Evolutionary conservation across 164 flowering plant genomes (phyloP).

Genomic region (Stephania cephalantha): DNA sequence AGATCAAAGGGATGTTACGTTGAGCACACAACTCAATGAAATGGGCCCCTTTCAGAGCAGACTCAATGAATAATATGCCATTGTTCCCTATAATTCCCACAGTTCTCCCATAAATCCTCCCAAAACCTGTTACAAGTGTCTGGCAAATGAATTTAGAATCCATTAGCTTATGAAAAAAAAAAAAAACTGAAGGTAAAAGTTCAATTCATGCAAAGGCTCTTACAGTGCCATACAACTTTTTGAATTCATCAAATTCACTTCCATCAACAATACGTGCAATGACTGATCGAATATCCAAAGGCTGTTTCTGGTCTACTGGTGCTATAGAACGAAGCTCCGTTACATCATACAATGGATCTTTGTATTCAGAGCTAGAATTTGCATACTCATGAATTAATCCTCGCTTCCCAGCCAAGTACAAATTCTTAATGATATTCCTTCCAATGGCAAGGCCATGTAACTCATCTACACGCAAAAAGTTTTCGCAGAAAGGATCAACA

Average conservation of each 20-base stretch:
- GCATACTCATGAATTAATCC: conserved; percentile 20
- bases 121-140: conserved; percentile 98
- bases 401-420: conserved; percentile 77
- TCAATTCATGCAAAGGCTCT: conserved; percentile 32
- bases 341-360: conserved; percentile 83
- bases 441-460: conserved; percentile 87
- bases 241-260: conserved; percentile 98
- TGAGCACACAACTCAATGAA: conserved; percentile 91
- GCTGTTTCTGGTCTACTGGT: conserved; percentile 79
- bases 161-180: conserved; percentile 1
- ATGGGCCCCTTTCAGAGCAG: conserved; percentile 96
- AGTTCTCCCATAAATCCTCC: conserved; percentile 74
- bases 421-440: conserved; percentile 81
- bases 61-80: conserved; percentile 89
- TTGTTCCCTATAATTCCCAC: conserved; percentile 97
- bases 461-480: conserved; percentile 57
- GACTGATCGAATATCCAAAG: conserved; percentile 83
- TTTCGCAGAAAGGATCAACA: neutral
- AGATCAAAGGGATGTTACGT: conserved; percentile 89
- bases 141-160: conserved; percentile 28
- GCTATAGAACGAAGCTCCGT: conserved; percentile 84
- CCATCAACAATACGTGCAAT: conserved; percentile 95
- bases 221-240: conserved; percentile 98
- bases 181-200: conserved; percentile 1
- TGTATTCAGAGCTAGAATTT: conserved; percentile 29